Percentiles rank a stretch among this genome's conserved stretches.
Evolutionary conservation across 208 protist species (phyloP).

Genomic region (Angomonas ambiguus): DNA sequence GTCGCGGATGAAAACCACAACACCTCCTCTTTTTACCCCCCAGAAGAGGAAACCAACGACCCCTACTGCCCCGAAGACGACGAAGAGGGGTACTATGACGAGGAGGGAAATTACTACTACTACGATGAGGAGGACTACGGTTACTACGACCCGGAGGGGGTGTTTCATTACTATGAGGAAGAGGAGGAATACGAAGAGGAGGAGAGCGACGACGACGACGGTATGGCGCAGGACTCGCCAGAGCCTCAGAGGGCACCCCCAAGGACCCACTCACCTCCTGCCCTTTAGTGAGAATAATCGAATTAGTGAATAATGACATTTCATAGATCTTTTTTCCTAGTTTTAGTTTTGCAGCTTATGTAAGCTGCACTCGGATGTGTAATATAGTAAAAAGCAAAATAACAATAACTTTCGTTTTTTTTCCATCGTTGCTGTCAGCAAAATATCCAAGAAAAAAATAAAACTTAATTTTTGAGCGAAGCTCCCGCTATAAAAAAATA

Average conservation of each 20-base stretch:
- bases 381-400: no score
- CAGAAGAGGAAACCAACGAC: not conserved
- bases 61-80: conserved; percentile 12
- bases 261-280: conserved; percentile 45
- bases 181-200: conserved; percentile 14
- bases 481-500: no score
- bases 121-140: conserved; percentile 33
- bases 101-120: conserved; percentile 27
- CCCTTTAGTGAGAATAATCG: conserved; percentile 5
- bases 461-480: no score
- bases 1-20: not conserved
- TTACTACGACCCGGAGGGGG: conserved; percentile 29
- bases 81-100: conserved; percentile 26
- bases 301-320: not conserved
- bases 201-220: conserved; percentile 20
- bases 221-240: conserved; percentile 7
- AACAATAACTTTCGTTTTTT: no score
- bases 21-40: not conserved
- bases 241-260: conserved; percentile 27
- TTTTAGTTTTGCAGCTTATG: no score
- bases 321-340: not conserved
- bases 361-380: no score
- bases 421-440: no score
- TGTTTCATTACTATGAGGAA: conserved; percentile 31
- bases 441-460: no score